These are phyloP conservation scores for Penicillium aurantiogriseum DNA, from an alignment of 2,329 filamentous ascomycete species.

Conservation along the genomic window DNA sequence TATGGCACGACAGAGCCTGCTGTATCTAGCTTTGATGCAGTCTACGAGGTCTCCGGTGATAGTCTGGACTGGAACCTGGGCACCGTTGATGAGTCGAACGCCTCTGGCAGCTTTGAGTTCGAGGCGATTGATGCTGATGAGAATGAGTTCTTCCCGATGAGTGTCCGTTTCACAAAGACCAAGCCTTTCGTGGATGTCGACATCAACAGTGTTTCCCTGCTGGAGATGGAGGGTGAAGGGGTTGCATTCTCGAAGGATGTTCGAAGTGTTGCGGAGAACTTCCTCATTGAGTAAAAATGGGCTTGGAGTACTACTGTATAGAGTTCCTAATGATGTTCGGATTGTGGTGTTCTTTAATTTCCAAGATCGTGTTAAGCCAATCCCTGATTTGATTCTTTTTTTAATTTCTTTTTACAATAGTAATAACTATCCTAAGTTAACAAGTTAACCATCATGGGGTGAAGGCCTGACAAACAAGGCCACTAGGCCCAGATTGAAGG, in stretches of 20 bases:
- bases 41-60: conserved; percentile 91
- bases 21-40: conserved; percentile 89
- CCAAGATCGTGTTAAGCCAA: conserved; percentile 24
- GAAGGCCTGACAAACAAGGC: neutral
- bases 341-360: conserved; percentile 23
- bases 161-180: conserved; percentile 80
- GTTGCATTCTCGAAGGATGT: conserved; percentile 48
- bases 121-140: conserved; percentile 86
- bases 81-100: conserved; percentile 75
- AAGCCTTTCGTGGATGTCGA: conserved; percentile 89
- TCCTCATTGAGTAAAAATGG: conserved; percentile 44
- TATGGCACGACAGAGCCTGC: conserved; percentile 81
- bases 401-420: neutral
- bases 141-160: conserved; percentile 98
- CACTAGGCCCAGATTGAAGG: neutral
- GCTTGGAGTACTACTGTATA: conserved; percentile 30
- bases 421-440: neutral
- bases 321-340: conserved; percentile 41
- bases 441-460: neutral
- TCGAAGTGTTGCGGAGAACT: conserved; percentile 46
- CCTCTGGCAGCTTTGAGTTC: conserved; percentile 89
- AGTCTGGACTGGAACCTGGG: conserved; percentile 93
- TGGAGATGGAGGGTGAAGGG: conserved; percentile 47
- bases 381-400: conserved; percentile 10
- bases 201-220: conserved; percentile 54